Evolutionary conservation across 139 green algal genomes (phyloP), one percentile per base, ranked within the genome.

Genomic region (Chlorella sorokiniana): DNA sequence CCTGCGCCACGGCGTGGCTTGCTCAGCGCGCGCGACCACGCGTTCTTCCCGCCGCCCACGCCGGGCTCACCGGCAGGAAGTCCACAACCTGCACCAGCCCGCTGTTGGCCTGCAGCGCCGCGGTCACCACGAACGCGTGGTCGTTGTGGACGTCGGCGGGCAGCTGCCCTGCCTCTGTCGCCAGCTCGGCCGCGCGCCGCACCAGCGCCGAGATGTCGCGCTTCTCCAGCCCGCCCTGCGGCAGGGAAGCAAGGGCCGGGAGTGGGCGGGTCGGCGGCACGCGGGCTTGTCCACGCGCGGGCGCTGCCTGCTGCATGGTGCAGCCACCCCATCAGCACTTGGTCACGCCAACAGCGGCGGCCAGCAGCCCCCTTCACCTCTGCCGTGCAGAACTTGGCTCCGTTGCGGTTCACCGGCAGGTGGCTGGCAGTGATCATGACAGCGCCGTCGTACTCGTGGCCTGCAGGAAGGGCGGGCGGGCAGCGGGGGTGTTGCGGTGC

Each of bases 391-490:
- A 97, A 97, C 74, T 98, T 98, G 78, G 96, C 90, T n/a, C 90
- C 87, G 76, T 96, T 99, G 69, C 92, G 87, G 81, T 98, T 96
- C 76, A 89, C 93, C 4, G 93, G 94, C 85, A 98, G 90, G 90
- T 97, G 94, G 35, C 84, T 93, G 18, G 95, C 95, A 0, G 95
- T 98, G 31, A 97, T 87, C 92, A 98, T 98, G 70, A 98, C 92
- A 1, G 73, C 85, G 1, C 84, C 85, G 63, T 91, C 83, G 62
- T 90, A 92, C 62, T 86, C 27, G 33, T 90, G 85, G 16, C 75
- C 84, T 90, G 78, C 79, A 82, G 51, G 22, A 22, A 27, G 40
- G 54, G 29, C 33, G 37, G 35, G 33, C 18, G 33, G 41, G 56
- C 56, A 67, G 2, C 20, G 33, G 35, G 63, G 4, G 35, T 9